These are phyloP conservation scores for Cryptomeria japonica DNA, from an alignment of 75 land plant species.

Conservation along the genomic window DNA sequence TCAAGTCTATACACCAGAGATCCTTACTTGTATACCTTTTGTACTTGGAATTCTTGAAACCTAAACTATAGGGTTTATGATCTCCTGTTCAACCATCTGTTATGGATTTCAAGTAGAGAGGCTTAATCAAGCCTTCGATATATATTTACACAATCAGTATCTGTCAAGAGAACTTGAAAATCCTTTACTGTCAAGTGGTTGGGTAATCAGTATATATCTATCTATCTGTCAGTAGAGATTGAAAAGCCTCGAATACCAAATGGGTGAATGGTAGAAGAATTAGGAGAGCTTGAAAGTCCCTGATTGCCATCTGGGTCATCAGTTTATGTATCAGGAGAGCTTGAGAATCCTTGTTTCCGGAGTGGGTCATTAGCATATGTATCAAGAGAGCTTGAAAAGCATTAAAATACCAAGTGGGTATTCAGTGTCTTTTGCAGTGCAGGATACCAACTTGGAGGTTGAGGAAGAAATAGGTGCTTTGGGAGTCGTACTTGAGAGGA, in stretches of 20 bases:
- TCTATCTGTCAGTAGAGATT: not conserved
- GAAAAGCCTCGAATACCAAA: not conserved
- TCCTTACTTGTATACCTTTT: slow-evolving; percentile 5
- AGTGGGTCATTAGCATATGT: not conserved
- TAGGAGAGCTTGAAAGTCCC: not conserved
- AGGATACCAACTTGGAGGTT: not conserved
- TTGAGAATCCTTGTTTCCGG: not conserved
- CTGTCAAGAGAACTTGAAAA: not conserved
- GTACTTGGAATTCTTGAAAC: slow-evolving; percentile 5
- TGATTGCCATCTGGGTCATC: not conserved
- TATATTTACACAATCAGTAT: not conserved
- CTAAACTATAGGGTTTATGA: not conserved
- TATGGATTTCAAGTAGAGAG: slow-evolving; percentile 13
- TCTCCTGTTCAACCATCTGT: not conserved
- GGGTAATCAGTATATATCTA: not conserved
- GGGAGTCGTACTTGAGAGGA: not conserved
- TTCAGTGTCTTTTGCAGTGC: not conserved
- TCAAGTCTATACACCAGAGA: not conserved
- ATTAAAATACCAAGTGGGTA: not conserved
- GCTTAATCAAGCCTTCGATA: not conserved
- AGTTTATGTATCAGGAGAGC: not conserved
- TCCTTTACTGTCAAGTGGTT: not conserved
- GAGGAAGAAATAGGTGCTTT: not conserved
- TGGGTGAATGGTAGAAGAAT: not conserved
- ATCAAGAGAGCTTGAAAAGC: slow-evolving; percentile 1